Conservation (phyloP, 192 early-diverging fungal genomes). For the Jimgerdemannia flammicorona region DNA sequence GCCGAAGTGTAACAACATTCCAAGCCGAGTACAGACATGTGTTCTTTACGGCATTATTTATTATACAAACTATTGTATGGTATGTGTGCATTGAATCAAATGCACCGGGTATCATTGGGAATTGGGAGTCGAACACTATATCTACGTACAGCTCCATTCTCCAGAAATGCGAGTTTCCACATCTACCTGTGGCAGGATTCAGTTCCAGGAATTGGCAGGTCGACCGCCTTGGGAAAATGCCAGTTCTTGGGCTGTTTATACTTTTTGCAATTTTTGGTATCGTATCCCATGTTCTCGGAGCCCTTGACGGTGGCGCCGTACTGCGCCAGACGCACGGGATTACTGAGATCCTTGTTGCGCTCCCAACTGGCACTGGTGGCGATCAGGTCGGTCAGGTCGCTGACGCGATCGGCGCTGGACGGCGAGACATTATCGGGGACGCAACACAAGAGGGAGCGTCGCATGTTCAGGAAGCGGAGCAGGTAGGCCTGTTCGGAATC, state of each 20-base stretch:
- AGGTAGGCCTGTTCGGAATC: conserved; percentile 26
- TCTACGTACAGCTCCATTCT: no score
- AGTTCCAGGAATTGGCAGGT: background rate
- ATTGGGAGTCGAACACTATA: no score
- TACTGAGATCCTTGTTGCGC: conserved; percentile 19
- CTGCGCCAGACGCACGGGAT: conserved; percentile 9
- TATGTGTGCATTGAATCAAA: no score
- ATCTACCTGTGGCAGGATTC: no score
- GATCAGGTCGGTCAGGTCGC: conserved; percentile 23
- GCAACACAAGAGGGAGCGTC: conserved; percentile 30
- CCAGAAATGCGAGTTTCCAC: no score
- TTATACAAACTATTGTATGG: no score
- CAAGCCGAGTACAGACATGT: no score
- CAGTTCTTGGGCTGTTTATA: background rate
- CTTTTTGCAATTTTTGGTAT: conserved; percentile 10
- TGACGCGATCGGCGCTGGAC: conserved; percentile 24
- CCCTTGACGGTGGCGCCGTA: conserved; percentile 26
- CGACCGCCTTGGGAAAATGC: conserved; percentile 2
- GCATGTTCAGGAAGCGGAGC: conserved; percentile 23
- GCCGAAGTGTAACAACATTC: no score
- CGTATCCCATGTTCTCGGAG: conserved; percentile 19
- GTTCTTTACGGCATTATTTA: no score
- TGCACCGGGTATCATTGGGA: no score
- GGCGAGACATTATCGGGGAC: conserved; percentile 24
- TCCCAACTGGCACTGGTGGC: conserved; percentile 6